Percentiles rank a stretch among this genome's conserved stretches.
Conservation (phyloP, 495 filamentous ascomycete species). For the Aspergillus nidulans region DNA sequence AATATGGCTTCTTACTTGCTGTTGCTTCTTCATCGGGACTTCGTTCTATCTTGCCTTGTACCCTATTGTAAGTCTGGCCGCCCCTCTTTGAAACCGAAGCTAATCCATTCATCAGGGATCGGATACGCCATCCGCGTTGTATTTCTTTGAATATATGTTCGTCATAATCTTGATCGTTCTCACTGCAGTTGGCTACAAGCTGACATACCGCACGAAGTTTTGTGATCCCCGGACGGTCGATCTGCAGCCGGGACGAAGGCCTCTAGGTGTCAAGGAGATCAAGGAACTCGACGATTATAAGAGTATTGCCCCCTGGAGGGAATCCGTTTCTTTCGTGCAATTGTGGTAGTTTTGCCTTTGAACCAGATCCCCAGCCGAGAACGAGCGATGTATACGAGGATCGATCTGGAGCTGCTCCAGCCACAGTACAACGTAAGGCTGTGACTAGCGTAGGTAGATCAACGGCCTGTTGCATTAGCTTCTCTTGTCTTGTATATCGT, state of each 20-base stretch:
- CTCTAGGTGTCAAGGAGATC: slow-evolving; percentile 14
- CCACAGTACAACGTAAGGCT: not conserved
- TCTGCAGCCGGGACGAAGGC: slow-evolving; percentile 14
- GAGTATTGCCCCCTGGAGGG: slow-evolving; percentile 11
- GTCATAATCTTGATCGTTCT: slow-evolving; percentile 21
- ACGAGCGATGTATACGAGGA: not conserved
- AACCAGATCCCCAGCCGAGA: not conserved
- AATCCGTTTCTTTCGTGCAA: slow-evolving; percentile 18
- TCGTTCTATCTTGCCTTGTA: slow-evolving; percentile 15
- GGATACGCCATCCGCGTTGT: slow-evolving; percentile 11
- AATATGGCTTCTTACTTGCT: slow-evolving; percentile 7
- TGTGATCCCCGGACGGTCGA: slow-evolving; percentile 18
- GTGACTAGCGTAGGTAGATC: not conserved
- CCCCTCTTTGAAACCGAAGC: not conserved
- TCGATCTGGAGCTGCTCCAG: not conserved
- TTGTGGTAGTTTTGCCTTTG: slow-evolving; percentile 11
- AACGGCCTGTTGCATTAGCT: not conserved
- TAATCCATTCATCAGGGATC: not conserved
- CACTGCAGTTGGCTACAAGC: slow-evolving; percentile 18
- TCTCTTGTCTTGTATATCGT: not conserved
- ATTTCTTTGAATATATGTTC: slow-evolving; percentile 32
- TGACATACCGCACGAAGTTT: slow-evolving; percentile 17
- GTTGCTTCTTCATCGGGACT: slow-evolving; percentile 2
- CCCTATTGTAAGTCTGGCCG: slow-evolving; percentile 13
- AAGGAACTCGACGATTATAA: slow-evolving; percentile 19